Conservation (phyloP, 225 moss, liverwort and hornwort species). For the Polytrichum commune region DNA sequence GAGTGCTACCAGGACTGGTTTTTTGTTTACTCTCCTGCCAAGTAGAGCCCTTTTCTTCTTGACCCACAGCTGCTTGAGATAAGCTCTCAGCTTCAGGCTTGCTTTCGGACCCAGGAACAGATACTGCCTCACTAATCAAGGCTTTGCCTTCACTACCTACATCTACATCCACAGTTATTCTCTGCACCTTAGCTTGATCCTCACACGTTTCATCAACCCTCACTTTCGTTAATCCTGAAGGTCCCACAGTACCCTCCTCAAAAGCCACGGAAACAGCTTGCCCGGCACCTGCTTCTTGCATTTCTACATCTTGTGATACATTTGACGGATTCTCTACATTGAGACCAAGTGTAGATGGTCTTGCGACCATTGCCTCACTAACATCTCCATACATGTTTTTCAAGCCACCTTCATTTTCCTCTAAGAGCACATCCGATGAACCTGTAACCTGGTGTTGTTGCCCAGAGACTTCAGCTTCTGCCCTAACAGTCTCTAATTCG, state of each 20-base stretch:
- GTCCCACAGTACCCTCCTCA: constrained; percentile 5
- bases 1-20: constrained; percentile 13
- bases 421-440: constrained; percentile 7
- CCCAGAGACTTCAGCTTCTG: constrained; percentile 19
- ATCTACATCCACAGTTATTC: constrained; percentile 10
- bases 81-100: constrained; percentile 16
- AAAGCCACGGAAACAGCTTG: constrained; percentile 1
- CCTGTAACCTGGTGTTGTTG: constrained; percentile 24
- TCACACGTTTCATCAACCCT: constrained; percentile 6
- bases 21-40: constrained; percentile 45
- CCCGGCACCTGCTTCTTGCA: constrained; percentile 25
- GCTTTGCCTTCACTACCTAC: constrained; percentile 11
- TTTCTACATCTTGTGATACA: constrained; percentile 33
- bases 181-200: constrained; percentile 6
- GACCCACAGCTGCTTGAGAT: constrained; percentile 15
- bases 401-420: constrained; percentile 1
- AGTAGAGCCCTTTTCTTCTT: constrained; percentile 13
- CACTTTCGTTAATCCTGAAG: constrained; percentile 7
- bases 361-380: constrained; percentile 5
- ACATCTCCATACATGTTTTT: neutral
- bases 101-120: constrained; percentile 11
- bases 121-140: constrained; percentile 3
- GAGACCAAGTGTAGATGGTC: neutral
- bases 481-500: constrained; percentile 27
- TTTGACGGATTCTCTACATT: constrained; percentile 7